These are phyloP conservation scores for Gaertneriomyces sp. DNA, from an alignment of 192 early-diverging fungal genomes.

Conservation along the genomic window DNA sequence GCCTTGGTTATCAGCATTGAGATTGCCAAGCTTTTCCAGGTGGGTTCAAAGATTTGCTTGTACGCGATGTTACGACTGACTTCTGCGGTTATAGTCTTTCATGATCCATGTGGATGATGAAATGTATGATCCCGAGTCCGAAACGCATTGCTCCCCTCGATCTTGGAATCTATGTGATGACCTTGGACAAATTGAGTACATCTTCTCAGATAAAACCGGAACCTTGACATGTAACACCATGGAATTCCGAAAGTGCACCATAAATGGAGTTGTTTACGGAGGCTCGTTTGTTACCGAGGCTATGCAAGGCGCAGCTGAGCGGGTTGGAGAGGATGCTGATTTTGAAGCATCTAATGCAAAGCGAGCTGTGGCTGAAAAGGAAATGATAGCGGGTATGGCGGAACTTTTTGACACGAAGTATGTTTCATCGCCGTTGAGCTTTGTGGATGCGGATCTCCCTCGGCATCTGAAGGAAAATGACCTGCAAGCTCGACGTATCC, in stretches of 20 bases:
- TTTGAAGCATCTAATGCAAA: background rate
- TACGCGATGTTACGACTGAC: background rate
- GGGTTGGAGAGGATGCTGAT: conserved; percentile 17
- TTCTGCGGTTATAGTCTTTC: conserved; percentile 53
- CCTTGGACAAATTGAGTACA: conserved; percentile 92
- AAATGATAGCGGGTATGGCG: conserved; percentile 51
- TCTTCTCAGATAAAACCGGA: conserved; percentile 96
- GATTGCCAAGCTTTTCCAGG: conserved; percentile 82
- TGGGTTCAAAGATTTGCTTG: conserved; percentile 22
- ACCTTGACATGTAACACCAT: conserved; percentile 94
- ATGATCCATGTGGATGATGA: conserved; percentile 89
- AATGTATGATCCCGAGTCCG: conserved; percentile 72
- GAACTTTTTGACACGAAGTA: conserved; percentile 61
- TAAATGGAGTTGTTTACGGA: conserved; percentile 85
- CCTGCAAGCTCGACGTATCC: conserved; percentile 57
- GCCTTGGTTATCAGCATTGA: conserved; percentile 93
- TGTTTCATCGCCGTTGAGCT: conserved; percentile 60
- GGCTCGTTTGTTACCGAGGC: conserved; percentile 36
- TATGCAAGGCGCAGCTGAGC: conserved; percentile 21
- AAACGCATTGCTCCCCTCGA: conserved; percentile 61
- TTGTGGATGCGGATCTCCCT: conserved; percentile 80
- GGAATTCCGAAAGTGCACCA: conserved; percentile 92
- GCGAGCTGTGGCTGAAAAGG: conserved; percentile 15
- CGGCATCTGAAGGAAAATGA: conserved; percentile 61
- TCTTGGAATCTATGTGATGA: conserved; percentile 96